Evolutionary conservation across 2,329 filamentous ascomycete species (phyloP), one percentile per base, ranked within the genome.

Genomic region (Ascochyta pisi): DNA sequence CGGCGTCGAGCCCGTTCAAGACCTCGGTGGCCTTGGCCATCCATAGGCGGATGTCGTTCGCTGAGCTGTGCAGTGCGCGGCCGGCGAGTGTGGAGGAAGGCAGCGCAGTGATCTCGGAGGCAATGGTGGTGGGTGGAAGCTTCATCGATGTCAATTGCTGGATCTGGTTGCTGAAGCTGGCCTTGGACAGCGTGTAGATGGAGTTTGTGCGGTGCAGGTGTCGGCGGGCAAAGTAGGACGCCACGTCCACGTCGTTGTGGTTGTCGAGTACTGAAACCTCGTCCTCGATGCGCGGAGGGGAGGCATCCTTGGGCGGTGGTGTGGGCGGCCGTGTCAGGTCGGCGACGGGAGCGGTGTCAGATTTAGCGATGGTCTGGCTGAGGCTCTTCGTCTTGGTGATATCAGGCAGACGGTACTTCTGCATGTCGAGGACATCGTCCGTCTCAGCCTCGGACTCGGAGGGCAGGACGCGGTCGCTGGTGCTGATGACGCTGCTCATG

Each of bases 11-110:
- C 5, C 93, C 93, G 50, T 86, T 85, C 49, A 99, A 87, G 29
- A 98, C 93, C 67, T 96, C 92, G 0, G 89, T 89, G 0, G 94
- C 94, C 75, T 97, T 97, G 61, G 85, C 85, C 70, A 97, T 96
- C 95, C 95, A 99, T 68, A 89, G 89, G 61, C 89, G 85, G 63
- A 99, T 98, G 76, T 98, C 93, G 59, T 96, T 91, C 4, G 93
- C 92, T 10, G 94, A 92, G 64, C 91, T 90, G 62, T 91, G 89
- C 50, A 98, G 83, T 0, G 92, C 92, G 57, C 86, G 89, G 9
- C 92, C 87, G 24, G 94, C 95, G n/a, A 88, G 85, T 56, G 90
- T 87, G 3, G 93, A 92, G 0, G 90, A 95, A 9, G 92, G 87
- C 43, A 98, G 95, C 15, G 91, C 88, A 8, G 88, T 86, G 44